A percentile compares a stretch with the other conserved stretches of the same genome.
phyloP scores from a whole-genome alignment of 768 basidiomycete species.

The Dioszegia aurantiaca region DNA sequence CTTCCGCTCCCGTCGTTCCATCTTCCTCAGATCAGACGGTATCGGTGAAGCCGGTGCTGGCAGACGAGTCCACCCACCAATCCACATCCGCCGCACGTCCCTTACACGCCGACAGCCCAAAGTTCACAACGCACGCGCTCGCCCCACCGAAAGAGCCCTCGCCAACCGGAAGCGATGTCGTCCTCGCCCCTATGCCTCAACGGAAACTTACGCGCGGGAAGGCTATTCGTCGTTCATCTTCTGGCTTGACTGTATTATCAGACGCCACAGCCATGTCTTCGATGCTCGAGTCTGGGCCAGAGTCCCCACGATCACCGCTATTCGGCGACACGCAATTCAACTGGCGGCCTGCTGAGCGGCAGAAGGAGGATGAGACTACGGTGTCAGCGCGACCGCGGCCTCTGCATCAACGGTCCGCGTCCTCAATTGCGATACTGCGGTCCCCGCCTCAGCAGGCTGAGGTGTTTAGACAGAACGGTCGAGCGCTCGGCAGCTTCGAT shows the following conservation, averaged over 20 bases:
- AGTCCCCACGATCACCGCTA: constrained; percentile 2
- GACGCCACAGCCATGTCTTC: not conserved
- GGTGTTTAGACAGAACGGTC: not conserved
- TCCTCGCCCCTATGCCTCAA: constrained; percentile 7
- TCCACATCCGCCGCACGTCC: too few relatives aligned
- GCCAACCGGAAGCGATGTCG: constrained; percentile 9
- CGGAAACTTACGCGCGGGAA: constrained; percentile 27
- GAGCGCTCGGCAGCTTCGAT: constrained; percentile 1
- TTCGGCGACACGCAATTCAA: not conserved
- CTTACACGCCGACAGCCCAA: too few relatives aligned
- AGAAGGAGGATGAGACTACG: not conserved
- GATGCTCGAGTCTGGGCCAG: not conserved
- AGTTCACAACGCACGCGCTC: too few relatives aligned
- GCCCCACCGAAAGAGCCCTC: not conserved
- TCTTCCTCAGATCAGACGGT: too few relatives aligned
- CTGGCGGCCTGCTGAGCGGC: not conserved
- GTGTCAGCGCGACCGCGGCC: not conserved
- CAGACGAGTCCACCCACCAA: too few relatives aligned
- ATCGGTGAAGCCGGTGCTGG: too few relatives aligned
- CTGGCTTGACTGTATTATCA: constrained; percentile 10
- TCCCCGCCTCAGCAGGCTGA: not conserved
- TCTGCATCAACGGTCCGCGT: not conserved
- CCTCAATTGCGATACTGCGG: constrained; percentile 1
- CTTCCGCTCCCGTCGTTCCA: too few relatives aligned
- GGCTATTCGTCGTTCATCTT: constrained; percentile 29